Conservation (phyloP, 1,139 yeast genomes). For the Sugiyamaella xylanicola region DNA sequence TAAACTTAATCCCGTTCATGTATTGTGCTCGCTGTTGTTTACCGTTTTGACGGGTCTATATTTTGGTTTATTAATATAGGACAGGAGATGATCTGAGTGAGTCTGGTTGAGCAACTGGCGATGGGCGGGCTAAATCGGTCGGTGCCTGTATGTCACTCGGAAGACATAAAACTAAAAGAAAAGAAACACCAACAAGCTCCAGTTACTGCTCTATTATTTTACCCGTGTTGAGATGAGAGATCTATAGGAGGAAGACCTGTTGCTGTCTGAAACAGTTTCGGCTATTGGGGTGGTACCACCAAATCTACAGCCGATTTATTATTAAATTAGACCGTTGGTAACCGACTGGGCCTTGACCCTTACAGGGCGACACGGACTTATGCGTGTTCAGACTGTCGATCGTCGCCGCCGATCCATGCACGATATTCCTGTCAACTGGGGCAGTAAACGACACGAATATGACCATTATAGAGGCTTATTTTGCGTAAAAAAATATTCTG, state of each 20-base stretch:
- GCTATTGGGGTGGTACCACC: background rate
- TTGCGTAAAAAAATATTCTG: no score
- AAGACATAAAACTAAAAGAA: background rate
- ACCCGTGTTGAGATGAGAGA: background rate
- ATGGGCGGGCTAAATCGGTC: conserved; percentile 1
- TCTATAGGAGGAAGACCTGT: no score
- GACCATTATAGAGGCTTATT: no score
- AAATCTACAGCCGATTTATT: background rate
- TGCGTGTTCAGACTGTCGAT: background rate
- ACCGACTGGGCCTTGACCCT: background rate
- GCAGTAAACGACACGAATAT: no score
- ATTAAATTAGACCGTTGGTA: background rate
- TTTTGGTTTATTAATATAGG: background rate
- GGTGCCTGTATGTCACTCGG: background rate
- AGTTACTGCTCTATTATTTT: background rate
- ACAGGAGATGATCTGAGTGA: background rate
- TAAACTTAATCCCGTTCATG: background rate
- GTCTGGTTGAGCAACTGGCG: background rate
- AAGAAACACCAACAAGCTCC: no score
- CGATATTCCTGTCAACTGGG: background rate
- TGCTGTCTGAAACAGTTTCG: no score
- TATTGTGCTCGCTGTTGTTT: background rate
- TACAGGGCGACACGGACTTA: background rate
- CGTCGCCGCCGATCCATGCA: background rate
- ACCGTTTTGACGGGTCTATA: background rate